Evolutionary conservation across 2,329 filamentous ascomycete genomes (phyloP), one percentile per base, ranked within the genome.

Genomic region (Ophiocordyceps robertsii): DNA sequence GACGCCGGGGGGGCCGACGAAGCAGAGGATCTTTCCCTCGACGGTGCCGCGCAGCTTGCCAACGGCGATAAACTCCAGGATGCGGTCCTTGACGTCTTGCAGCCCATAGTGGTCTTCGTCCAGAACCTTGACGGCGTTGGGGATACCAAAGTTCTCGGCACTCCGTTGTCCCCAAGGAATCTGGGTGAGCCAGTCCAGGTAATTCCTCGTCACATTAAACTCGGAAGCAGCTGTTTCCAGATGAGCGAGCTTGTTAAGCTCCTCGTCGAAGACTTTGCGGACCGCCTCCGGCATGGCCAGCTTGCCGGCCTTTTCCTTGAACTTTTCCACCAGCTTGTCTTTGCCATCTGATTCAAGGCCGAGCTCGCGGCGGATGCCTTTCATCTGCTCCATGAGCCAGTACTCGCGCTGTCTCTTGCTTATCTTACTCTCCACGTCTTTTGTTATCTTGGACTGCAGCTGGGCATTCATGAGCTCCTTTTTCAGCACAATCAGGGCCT

Each of bases 381-480:
- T 96, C 89, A 98, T 95, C 62, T 98, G 93, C 64, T 98, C 92
- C 87, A 95, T 93, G 38, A 98, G 69, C 85, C 88, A 96, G 66
- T 96, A 98, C 59, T 98, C 92, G 41, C 92, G 80, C 61, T 98
- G 92, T 29, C 90, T 82, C 66, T 98, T 96, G 54, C 89, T 89
- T 42, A 98, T 96, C 65, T 95, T 95, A 56, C 78, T 87, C 61
- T 96, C 92, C 16, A 98, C 93, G 57, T 98, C 92, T 65, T 95
- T 95, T 45, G 84, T 87, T 45, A 98, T 96, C 70, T 96, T 98
- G 44, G 85, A 90, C 61, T 95, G 90, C 29, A 98, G 70, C 59
- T 96, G 86, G 0, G 92, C 92, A 53, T 96, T 98, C 84, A 96
- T 95, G 42, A 95, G 76, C 66, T 98, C 92, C 63, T 95, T 96